Evolutionary conservation across 352 stramenopile genomes (phyloP).

Genomic region (Phytophthora cajani): DNA sequence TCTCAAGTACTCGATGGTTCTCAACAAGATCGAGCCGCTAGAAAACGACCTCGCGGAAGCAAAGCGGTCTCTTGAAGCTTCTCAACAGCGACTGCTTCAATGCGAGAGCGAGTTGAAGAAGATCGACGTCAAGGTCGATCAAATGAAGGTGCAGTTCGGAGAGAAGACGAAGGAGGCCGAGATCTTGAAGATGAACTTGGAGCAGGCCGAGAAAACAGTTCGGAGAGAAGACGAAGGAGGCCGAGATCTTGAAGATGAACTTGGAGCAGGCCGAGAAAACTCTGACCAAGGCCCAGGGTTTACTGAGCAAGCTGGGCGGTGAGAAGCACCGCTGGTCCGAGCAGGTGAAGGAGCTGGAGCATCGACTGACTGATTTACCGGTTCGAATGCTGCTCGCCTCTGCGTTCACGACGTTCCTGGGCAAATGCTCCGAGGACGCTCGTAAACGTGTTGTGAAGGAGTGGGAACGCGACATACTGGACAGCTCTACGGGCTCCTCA

Average conservation of each 20-base stretch:
- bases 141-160: constrained; percentile 94
- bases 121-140: constrained; percentile 88
- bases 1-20: constrained; percentile 94
- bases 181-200: constrained; percentile 86
- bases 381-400: constrained; percentile 92
- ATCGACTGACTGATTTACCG: constrained; percentile 82
- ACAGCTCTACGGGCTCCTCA: constrained; percentile 27
- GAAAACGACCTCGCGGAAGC: constrained; percentile 92
- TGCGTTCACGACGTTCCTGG: constrained; percentile 95
- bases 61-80: constrained; percentile 86
- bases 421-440: constrained; percentile 90
- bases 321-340: constrained; percentile 93
- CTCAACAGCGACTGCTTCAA: constrained; percentile 84
- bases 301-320: constrained; percentile 91
- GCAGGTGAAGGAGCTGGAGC: constrained; percentile 88
- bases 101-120: constrained; percentile 93
- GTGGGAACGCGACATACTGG: constrained; percentile 83
- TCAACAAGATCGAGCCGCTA: constrained; percentile 96
- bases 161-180: constrained; percentile 94
- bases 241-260: constrained; percentile 89
- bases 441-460: constrained; percentile 73
- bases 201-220: constrained; percentile 93
- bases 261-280: constrained; percentile 90
- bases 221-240: constrained; percentile 92
- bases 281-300: constrained; percentile 91